Base-by-base conservation (phyloP, 352 stramenopile species). In the Globisporangium spinosum region DNA sequence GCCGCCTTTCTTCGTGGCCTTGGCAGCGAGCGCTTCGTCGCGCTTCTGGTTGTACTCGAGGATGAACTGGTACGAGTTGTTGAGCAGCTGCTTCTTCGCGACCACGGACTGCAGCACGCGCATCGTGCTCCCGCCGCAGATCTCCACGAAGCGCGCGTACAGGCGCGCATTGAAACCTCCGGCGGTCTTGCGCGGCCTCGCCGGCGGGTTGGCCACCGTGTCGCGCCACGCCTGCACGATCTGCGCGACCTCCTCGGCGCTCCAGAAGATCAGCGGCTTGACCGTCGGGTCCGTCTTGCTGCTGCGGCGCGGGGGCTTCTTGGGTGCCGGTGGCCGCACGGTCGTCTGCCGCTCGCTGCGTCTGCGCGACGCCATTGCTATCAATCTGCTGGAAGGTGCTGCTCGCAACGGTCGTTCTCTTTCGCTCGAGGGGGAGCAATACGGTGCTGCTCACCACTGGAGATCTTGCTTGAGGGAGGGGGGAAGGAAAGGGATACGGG, bases 21-120 rank as follows among this genome's bases (percentile, higher is more conserved):
- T 57, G 1, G 60, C 45, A 23, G 43, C 60, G 7, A 65, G 25
- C 13, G 22, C 20, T 7, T 8, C 29, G 27, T n/a, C 15, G 7
- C 38, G 38, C 17, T 38, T 15, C 25, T 62, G 35, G 35, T 62
- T 62, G 51, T 62, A 56, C 2, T 56, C 58, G 13, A 64, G 13
- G 9, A 69, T 69, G 57, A 69, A 69, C 56, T 64, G 40, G 32
- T 59, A 69, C 56, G 64, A 69, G 43, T 64, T 58, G 56, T 59
- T 64, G 10, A 69, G 47, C 13, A 69, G 57, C 64, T 69, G 64
- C 29, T 69, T 69, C 64, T 69, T 69, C 17, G 22, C 58, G 20
- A 64, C 58, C 45, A 58, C 43, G 7, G 64, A 63, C 40, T 58
- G 29, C n/a, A 64, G 43, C 27, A 53, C 56, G 29, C 64, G 64